Evolutionary conservation across 768 basidiomycete genomes (phyloP).

Genomic region (Stropharia rugosoannulata): DNA sequence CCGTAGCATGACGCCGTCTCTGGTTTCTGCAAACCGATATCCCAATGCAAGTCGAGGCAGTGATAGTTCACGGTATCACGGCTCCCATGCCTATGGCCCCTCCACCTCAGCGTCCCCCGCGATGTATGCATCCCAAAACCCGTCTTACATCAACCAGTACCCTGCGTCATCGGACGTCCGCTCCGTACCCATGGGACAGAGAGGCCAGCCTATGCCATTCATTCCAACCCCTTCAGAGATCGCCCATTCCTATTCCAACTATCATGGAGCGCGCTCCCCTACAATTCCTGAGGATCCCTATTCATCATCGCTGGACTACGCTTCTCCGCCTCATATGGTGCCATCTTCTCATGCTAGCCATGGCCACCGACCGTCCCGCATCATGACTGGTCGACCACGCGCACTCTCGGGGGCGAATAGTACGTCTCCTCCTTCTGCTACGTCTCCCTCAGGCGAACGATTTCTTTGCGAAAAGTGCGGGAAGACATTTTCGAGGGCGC

Average conservation of each 20-base stretch:
- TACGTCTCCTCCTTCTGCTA: constrained; percentile 33
- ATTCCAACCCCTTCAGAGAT: constrained; percentile 35
- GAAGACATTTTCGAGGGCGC: constrained; percentile 77
- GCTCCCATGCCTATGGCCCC: constrained; percentile 18
- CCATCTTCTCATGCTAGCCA: constrained; percentile 28
- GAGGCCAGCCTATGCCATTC: constrained; percentile 22
- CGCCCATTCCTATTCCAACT: constrained; percentile 29
- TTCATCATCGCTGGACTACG: constrained; percentile 25
- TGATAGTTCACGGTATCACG: constrained; percentile 23
- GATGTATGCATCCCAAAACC: constrained; percentile 16
- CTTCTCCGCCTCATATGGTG: constrained; percentile 25
- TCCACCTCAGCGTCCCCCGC: constrained; percentile 19
- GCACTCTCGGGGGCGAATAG: constrained; percentile 31
- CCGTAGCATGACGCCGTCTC: constrained; percentile 37
- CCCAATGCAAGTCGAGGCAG: constrained; percentile 18
- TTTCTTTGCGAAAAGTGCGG: constrained; percentile 74
- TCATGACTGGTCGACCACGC: constrained; percentile 39
- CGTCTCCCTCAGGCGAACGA: constrained; percentile 55
- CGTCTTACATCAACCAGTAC: constrained; percentile 19
- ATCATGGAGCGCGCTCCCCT: constrained; percentile 23
- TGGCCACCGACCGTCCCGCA: constrained; percentile 33
- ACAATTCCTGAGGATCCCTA: constrained; percentile 19
- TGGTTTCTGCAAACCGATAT: constrained; percentile 28
- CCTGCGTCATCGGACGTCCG: constrained; percentile 21
- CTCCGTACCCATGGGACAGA: constrained; percentile 15